A percentile compares a stretch with the other conserved stretches of the same genome.
These are phyloP conservation scores for Heritiera littoralis DNA, from an alignment of 345 rosid genomes.

Conservation along the genomic window DNA sequence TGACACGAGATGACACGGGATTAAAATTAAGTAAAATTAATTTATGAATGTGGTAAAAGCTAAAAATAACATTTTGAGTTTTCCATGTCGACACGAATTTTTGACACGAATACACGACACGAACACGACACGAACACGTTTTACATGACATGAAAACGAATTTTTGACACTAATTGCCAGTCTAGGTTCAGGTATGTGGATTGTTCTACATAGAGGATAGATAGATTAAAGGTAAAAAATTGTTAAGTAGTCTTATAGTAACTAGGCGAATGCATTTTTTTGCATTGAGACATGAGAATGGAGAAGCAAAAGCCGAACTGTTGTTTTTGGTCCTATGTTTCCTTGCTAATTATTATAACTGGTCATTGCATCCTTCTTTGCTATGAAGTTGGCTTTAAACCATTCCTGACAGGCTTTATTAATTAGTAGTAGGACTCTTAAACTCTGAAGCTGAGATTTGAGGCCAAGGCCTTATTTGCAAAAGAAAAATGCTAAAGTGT, in stretches of 20 bases:
- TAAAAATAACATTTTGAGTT: too few relatives aligned
- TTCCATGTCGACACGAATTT: too few relatives aligned
- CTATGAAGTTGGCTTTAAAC: neutral
- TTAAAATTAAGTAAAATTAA: too few relatives aligned
- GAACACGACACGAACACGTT: too few relatives aligned
- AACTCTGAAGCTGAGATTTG: neutral
- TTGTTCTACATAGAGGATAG: neutral
- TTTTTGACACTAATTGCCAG: too few relatives aligned
- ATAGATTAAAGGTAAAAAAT: neutral
- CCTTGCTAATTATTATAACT: neutral
- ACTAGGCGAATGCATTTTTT: neutral
- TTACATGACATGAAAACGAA: too few relatives aligned
- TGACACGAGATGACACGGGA: too few relatives aligned
- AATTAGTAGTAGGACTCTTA: neutral
- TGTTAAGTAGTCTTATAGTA: neutral
- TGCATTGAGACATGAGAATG: neutral
- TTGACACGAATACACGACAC: too few relatives aligned
- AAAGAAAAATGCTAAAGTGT: neutral
- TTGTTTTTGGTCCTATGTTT: neutral
- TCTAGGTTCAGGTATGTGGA: slow-evolving; percentile 81
- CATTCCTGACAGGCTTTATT: neutral
- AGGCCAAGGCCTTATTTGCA: neutral
- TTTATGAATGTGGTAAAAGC: too few relatives aligned
- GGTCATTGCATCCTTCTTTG: neutral
- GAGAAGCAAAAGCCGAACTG: neutral